phyloP scores from a whole-genome alignment of 164 flowering plant species.

The Paratinospora sagittata region DNA sequence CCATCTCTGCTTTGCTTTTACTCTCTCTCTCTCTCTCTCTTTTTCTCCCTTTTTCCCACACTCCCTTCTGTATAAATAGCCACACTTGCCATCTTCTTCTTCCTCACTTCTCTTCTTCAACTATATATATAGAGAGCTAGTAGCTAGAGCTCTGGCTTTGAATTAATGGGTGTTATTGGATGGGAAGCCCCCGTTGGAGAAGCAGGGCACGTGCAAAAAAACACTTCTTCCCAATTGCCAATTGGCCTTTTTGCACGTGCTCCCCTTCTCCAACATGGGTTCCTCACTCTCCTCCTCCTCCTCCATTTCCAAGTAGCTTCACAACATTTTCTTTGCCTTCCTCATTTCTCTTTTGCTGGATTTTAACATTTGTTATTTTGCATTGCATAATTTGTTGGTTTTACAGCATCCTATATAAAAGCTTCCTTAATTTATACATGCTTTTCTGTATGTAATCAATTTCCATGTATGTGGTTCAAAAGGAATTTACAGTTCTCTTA shows the following conservation, averaged over 20 bases:
- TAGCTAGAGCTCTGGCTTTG: neutral
- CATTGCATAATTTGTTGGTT: too few relatives aligned
- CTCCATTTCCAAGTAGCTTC: neutral
- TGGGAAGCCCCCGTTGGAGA: conserved; percentile 79
- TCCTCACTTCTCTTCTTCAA: neutral
- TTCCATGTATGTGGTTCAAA: too few relatives aligned
- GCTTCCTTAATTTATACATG: too few relatives aligned
- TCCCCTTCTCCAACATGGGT: conserved; percentile 54
- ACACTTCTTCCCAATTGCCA: neutral
- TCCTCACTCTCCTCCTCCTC: conserved; percentile 11
- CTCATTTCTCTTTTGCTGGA: neutral
- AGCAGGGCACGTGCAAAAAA: conserved; percentile 93
- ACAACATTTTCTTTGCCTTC: neutral
- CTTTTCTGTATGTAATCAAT: too few relatives aligned
- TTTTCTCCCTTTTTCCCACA: conserved; percentile 5
- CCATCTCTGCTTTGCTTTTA: conserved; percentile 20
- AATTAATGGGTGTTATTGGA: too few relatives aligned
- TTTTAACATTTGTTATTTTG: neutral
- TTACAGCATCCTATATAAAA: too few relatives aligned
- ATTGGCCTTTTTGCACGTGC: conserved; percentile 35
- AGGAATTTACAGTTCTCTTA: too few relatives aligned
- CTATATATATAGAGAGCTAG: too few relatives aligned
- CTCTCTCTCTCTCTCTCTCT: conserved; percentile 10
- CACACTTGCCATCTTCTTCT: neutral
- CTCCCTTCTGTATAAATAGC: neutral